Evolutionary conservation across 257 asterid genomes (phyloP), one percentile per base, ranked within the genome.

Genomic region (Striga asiatica): DNA sequence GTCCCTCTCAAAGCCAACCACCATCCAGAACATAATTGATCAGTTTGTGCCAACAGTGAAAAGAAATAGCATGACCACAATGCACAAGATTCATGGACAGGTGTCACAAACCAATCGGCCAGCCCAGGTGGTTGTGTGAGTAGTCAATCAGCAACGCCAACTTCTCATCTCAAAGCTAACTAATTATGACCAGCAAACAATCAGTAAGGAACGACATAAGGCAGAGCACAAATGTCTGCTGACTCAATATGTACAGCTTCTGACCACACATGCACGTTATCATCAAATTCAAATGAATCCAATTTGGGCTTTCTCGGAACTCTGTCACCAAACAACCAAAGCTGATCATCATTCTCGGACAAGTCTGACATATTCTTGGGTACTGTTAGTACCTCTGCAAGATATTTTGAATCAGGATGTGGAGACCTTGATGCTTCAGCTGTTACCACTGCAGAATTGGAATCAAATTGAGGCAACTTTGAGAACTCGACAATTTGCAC

Each of bases 141-240:
- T 5, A 9, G 22, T 38, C n/a, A 38, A 42, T 17, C 49, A 35
- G 41, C 8, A 58, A 27, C 51, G 22, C 45, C 73, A 23, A 18
- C 11, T 18, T 39, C 32, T 42, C 66, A 50, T 6, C 22, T 20
- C 50, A 25, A 67, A 62, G 31, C 53, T 14, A 49, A 37, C 43
- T 6, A 21, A 18, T 53, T 53, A 28, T 27, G 29, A 43, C 34
- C 39, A 54, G 54, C 24, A 10, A 31, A 37, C 37, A 27, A 70
- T 84, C 86, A 86, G 74, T 73, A 80, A 59, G 95, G 95, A 61
- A 86, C 61, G 50, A 86, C 95, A 57, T 80, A 86, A 53, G 95
- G 95, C 65, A 83, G 64, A 41, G 91, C 95, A 58, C 45, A 67
- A 34, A 83, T 35, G 66, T 78, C 94, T 43, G 79, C 81, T 31